Percentiles rank a stretch among this genome's conserved stretches.
Evolutionary conservation across 495 filamentous ascomycete species (phyloP).

Genomic region (Talaromyces thailandensis): DNA sequence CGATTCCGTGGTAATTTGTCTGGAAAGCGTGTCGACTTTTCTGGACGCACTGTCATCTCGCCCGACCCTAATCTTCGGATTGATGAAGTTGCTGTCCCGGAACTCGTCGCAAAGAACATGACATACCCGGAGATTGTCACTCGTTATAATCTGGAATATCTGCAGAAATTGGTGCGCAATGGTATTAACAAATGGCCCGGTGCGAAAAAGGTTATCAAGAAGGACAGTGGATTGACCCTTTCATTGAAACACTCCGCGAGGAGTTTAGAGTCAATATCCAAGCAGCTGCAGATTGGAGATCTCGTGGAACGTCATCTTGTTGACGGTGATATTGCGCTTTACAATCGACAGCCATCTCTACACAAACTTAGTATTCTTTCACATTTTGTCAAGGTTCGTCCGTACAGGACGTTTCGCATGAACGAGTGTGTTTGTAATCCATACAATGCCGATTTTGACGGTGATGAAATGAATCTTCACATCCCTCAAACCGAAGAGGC

Average conservation of each 20-base stretch:
- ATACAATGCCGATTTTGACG: slow-evolving; percentile 99
- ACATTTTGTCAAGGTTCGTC: slow-evolving; percentile 85
- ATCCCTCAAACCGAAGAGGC: slow-evolving; percentile 98
- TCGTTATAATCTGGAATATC: slow-evolving; percentile 72
- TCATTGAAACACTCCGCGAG: slow-evolving; percentile 59
- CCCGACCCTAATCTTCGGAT: slow-evolving; percentile 92
- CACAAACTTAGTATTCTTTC: slow-evolving; percentile 97
- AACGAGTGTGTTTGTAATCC: slow-evolving; percentile 98
- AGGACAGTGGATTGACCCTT: slow-evolving; percentile 55
- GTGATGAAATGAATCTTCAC: slow-evolving; percentile 98
- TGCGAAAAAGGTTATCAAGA: slow-evolving; percentile 73
- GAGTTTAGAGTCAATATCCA: slow-evolving; percentile 55
- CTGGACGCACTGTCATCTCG: slow-evolving; percentile 92
- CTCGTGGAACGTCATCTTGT: slow-evolving; percentile 90
- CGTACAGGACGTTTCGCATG: slow-evolving; percentile 91
- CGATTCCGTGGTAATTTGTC: slow-evolving; percentile 95
- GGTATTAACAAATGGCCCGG: slow-evolving; percentile 76
- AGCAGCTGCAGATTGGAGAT: slow-evolving; percentile 71
- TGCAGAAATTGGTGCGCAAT: slow-evolving; percentile 60
- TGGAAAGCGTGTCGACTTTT: slow-evolving; percentile 98
- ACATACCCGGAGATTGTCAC: slow-evolving; percentile 89
- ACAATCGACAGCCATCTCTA: slow-evolving; percentile 95
- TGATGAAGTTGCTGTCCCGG: slow-evolving; percentile 86
- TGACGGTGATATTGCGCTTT: slow-evolving; percentile 93
- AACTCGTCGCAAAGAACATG: slow-evolving; percentile 82